Evolutionary conservation across 2,329 filamentous ascomycete genomes (phyloP).

Genomic region (Fusarium tuaranense): DNA sequence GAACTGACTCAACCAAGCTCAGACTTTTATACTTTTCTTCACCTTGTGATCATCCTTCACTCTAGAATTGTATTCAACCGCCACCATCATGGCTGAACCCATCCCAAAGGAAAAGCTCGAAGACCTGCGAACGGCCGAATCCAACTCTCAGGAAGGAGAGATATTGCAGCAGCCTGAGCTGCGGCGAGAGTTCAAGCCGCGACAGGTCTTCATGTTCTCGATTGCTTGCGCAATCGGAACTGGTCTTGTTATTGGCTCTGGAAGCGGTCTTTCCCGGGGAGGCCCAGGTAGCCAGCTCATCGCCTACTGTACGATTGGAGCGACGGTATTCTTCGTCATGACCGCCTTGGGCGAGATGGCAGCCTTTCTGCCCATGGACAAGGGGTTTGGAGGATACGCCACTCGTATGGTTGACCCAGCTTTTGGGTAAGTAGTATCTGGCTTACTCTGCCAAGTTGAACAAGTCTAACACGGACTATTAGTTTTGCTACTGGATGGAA

Average conservation of each 20-base stretch:
- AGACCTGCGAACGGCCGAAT: neutral
- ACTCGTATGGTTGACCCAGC: constrained; percentile 48
- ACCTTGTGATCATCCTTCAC: too few species aligned
- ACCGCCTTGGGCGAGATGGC: constrained; percentile 52
- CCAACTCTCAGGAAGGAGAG: neutral
- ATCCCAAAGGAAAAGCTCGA: neutral
- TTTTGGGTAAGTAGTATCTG: constrained; percentile 33
- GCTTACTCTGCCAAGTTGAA: neutral
- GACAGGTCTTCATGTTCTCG: constrained; percentile 50
- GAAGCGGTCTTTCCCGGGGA: constrained; percentile 60
- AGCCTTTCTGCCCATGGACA: constrained; percentile 43
- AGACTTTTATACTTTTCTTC: too few species aligned
- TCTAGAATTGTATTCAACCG: too few species aligned
- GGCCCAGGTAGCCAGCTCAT: constrained; percentile 57
- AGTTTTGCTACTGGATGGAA: constrained; percentile 59
- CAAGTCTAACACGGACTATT: neutral
- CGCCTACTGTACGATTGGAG: constrained; percentile 55
- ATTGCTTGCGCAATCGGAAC: constrained; percentile 43
- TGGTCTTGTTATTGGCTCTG: constrained; percentile 64
- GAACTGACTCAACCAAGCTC: too few species aligned
- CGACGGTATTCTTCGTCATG: constrained; percentile 69
- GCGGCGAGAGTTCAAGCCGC: constrained; percentile 40
- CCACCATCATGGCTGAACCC: neutral
- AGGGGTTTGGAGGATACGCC: constrained; percentile 47
- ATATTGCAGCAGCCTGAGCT: constrained; percentile 10